Evolutionary conservation across 2,329 filamentous ascomycete genomes (phyloP), one percentile per base, ranked within the genome.

Genomic region (Scytalidium lignicola): DNA sequence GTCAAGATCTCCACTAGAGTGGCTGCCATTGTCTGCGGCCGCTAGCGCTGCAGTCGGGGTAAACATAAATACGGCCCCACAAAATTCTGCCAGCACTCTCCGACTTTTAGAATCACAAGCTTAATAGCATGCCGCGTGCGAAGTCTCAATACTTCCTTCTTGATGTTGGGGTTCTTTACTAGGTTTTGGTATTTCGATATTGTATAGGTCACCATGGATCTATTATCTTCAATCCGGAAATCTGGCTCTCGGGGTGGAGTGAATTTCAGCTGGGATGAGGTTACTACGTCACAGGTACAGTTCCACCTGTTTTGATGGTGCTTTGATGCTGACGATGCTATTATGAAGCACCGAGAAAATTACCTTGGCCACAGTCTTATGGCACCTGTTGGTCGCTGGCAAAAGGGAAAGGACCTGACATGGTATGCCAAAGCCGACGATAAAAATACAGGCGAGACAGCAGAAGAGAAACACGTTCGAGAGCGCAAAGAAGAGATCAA

Each of bases 231-330:
- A 40, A 86, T 99, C 54, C 89, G 91, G 63, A 97, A 99, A 71
- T 73, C 77, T 17, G 92, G 95, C 67, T 93, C 90, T 61, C 86
- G 93, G 58, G 93, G 93, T 63, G 93, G 93, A 65, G 87, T 87
- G 69, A 90, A 96, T 68, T 99, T 99, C 74, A 91, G 85, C 71
- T 97, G 93, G 93, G 88, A 92, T 57, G 90, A 96, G 59, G 92
- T 99, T 64, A 86, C 92, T 66, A 83, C 76, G 56, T 95, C 90
- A 44, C 42, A 29, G 29, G 45, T 47, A 26, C 21, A 4, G 32
- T 29, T 19, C 17, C 21, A 18, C 17, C 17, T 40, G 20, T 9
- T 10, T 15, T 17, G 15, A 13, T 37, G 4, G 12, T 37, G 32
- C 6, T 37, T 13, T n/a, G 15, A 15, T n/a, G 15, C 32, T 37